Base-by-base conservation (phyloP, 108 stramenopile genomes). In the Tribonema minus region DNA sequence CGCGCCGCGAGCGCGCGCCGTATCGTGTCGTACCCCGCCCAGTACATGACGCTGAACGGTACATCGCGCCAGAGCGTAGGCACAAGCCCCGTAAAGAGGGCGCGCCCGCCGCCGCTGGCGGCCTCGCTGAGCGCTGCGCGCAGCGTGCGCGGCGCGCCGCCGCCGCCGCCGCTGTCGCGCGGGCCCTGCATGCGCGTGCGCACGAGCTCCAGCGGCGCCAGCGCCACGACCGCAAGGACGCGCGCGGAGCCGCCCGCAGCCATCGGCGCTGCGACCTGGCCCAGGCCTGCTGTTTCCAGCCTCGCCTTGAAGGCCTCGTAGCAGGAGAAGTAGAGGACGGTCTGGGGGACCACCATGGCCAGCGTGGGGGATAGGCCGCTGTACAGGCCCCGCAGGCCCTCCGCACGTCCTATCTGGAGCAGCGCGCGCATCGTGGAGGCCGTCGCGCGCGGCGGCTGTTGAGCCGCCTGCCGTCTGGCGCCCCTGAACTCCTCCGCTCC, bases 11-110 rank as follows among this genome's bases (percentile, higher is more conserved):
- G 71, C 35, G 12, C 65, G 31, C 3, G 62, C 72, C 41, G 59
- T 26, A 77, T 31, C 34, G 70, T 33, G 78, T 98, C 95, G 27
- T 93, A 85, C 58, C 81, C 80, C 20, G 88, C 31, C 92, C 95
- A 98, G 72, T 97, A 98, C 5, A 96, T 78, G 28, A 90, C 92
- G 23, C 86, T 82, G 81, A 96, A 98, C 7, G 96, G 96, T 33
- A 94, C 91, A 82, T 98, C 97, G 9, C 97, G 88, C 86, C 89
- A 77, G 32, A 98, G 76, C 25, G 93, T 92, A 15, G 94, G 90
- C 15, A 65, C 76, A 30, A 94, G 84, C 32, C 97, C 97, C 26
- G 76, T 64, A 80, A 91, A 98, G 34, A 95, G 72, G 1, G 89
- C 80, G 4, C 7, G 26, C 7, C 35, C 37, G 20, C 67, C 83